Evolutionary conservation across 1,139 yeast species (phyloP).

Genomic region (Suhomyces taliae): DNA sequence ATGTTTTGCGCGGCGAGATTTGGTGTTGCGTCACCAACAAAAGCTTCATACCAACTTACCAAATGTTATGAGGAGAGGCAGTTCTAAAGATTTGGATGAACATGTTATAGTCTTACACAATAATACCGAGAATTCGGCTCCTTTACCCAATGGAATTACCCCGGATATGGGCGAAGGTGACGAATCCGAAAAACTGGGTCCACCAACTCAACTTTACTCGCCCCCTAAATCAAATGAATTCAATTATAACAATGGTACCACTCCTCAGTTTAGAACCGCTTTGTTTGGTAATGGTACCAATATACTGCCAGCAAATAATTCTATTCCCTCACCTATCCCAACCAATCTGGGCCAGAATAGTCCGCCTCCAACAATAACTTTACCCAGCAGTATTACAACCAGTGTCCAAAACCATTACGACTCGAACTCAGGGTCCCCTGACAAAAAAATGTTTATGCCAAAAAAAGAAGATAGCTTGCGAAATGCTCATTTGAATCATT

Average conservation of each 20-base stretch:
- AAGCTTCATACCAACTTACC: conserved; percentile 29
- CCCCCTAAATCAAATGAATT: conserved; percentile 19
- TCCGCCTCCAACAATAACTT: conserved; percentile 21
- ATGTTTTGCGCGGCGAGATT: conserved; percentile 50
- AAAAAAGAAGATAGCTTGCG: conserved; percentile 5
- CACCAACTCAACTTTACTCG: conserved; percentile 16
- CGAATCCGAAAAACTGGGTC: conserved; percentile 2
- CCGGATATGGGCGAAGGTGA: conserved; percentile 9
- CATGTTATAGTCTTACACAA: conserved; percentile 45
- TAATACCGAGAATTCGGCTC: conserved; percentile 47
- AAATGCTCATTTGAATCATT: conserved; percentile 10
- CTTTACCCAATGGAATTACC: conserved; percentile 30
- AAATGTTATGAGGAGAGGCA: conserved; percentile 18
- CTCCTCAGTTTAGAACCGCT: conserved; percentile 25
- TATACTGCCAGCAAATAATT: conserved; percentile 5
- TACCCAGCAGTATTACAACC: conserved; percentile 4
- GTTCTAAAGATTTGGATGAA: conserved; percentile 25
- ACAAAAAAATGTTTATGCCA: conserved; percentile 1
- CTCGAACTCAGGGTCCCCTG: conserved; percentile 1
- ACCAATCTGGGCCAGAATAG: conserved; percentile 22
- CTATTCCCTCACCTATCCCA: conserved; percentile 27
- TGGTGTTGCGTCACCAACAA: conserved; percentile 50
- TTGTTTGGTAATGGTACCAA: conserved; percentile 14
- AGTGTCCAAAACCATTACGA: conserved; percentile 2
- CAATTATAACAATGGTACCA: conserved; percentile 3